These are phyloP conservation scores for Grigorovia jiainica DNA, from an alignment of 805 yeast genomes.

Conservation along the genomic window DNA sequence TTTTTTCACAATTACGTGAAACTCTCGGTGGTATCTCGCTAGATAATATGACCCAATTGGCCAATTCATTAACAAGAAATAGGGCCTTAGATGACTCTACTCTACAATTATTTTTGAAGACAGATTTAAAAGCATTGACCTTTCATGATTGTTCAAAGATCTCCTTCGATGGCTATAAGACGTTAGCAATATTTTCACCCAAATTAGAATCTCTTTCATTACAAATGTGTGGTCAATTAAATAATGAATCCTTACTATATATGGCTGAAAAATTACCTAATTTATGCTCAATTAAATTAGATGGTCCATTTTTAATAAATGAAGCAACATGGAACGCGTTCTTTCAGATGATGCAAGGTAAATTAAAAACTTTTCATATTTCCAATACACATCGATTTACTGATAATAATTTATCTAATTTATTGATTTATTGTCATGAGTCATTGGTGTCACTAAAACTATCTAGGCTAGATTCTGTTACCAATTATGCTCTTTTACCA, in stretches of 20 bases:
- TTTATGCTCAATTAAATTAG: conserved; percentile 50
- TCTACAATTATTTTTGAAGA: conserved; percentile 59
- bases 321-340: conserved; percentile 70
- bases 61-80: conserved; percentile 71
- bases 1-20: conserved; percentile 35
- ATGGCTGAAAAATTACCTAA: conserved; percentile 48
- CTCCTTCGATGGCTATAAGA: conserved; percentile 50
- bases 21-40: conserved; percentile 81
- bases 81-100: conserved; percentile 70
- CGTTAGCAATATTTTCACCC: conserved; percentile 75
- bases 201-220: conserved; percentile 54
- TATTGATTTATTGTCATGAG: conserved; percentile 54
- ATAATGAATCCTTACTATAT: conserved; percentile 63
- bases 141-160: conserved; percentile 92
- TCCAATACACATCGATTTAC: conserved; percentile 78
- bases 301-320: conserved; percentile 84
- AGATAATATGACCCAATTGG: conserved; percentile 58
- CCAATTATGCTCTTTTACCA: conserved; percentile 55
- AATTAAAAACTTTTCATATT: conserved; percentile 51
- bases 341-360: conserved; percentile 47
- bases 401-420: conserved; percentile 49
- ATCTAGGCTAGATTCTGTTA: conserved; percentile 65
- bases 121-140: conserved; percentile 47
- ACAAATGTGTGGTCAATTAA: conserved; percentile 89
- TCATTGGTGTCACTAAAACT: conserved; percentile 49